Evolutionary conservation across 225 moss, liverwort and hornwort species (phyloP).

Genomic region (Physcomitrium patens): DNA sequence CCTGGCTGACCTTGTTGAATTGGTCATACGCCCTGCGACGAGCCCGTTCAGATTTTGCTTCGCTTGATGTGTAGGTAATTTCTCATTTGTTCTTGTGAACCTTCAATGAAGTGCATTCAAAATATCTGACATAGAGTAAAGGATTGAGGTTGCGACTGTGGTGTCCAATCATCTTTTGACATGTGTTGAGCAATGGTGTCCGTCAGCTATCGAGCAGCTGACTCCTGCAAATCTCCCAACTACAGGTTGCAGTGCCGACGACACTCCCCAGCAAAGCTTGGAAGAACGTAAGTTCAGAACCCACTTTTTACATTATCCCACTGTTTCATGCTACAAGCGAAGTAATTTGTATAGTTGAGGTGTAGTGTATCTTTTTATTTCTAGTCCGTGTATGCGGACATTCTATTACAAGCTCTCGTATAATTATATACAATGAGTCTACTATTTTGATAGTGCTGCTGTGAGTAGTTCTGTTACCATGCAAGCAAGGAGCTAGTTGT

Average conservation of each 20-base stretch:
- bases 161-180: constrained; percentile 21
- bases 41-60: constrained; percentile 11
- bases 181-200: constrained; percentile 9
- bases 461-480: constrained; percentile 11
- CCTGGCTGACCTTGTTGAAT: constrained; percentile 11
- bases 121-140: not conserved
- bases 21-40: not conserved
- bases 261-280: constrained; percentile 31
- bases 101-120: constrained; percentile 1
- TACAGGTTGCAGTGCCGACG: constrained; percentile 23
- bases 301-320: not conserved
- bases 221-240: constrained; percentile 33
- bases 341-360: constrained; percentile 1
- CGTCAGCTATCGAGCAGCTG: constrained; percentile 39
- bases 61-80: constrained; percentile 7
- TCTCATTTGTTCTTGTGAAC: not conserved
- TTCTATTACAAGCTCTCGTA: not conserved
- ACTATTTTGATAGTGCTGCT: too few species aligned
- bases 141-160: constrained; percentile 23
- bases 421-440: too few species aligned
- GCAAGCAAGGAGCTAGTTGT: constrained; percentile 2
- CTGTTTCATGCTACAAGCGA: not conserved
- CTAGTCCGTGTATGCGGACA: constrained; percentile 18
- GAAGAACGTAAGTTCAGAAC: constrained; percentile 39
- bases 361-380: not conserved